Evolutionary conservation across 495 filamentous ascomycete species (phyloP).

Genomic region (Penicillium maclennaniae): DNA sequence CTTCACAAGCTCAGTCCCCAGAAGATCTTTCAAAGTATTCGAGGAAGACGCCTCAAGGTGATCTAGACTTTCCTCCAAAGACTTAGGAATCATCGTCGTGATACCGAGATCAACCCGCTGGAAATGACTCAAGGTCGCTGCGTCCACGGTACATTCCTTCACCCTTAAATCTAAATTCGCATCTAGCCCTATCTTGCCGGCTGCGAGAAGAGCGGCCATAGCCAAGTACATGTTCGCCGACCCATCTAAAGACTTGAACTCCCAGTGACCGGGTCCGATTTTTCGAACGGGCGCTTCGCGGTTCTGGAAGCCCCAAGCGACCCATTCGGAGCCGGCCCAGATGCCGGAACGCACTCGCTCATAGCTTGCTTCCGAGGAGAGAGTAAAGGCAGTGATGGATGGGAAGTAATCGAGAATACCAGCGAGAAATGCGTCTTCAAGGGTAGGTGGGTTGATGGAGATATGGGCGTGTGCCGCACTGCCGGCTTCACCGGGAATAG

Average conservation of each 20-base stretch:
- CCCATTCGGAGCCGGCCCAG: slow-evolving; percentile 55
- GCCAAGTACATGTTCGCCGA: slow-evolving; percentile 44
- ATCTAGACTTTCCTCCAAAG: slow-evolving; percentile 28
- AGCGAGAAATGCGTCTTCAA: slow-evolving; percentile 35
- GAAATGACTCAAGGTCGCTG: slow-evolving; percentile 22
- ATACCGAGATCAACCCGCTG: slow-evolving; percentile 31
- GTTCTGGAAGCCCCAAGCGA: slow-evolving; percentile 45
- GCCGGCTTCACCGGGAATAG: slow-evolving; percentile 42
- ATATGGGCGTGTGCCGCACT: slow-evolving; percentile 45
- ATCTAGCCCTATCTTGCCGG: slow-evolving; percentile 59
- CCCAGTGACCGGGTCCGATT: slow-evolving; percentile 36
- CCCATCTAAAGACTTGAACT: slow-evolving; percentile 41
- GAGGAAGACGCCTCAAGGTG: slow-evolving; percentile 7
- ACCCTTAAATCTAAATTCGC: slow-evolving; percentile 39
- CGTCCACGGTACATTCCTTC: slow-evolving; percentile 54
- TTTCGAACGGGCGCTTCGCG: slow-evolving; percentile 42
- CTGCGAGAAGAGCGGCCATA: slow-evolving; percentile 59
- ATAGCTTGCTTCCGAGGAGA: slow-evolving; percentile 40
- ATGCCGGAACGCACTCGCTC: slow-evolving; percentile 38
- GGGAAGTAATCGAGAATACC: slow-evolving; percentile 33
- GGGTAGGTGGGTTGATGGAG: slow-evolving; percentile 29
- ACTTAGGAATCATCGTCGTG: slow-evolving; percentile 37
- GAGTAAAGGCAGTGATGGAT: slow-evolving; percentile 34
- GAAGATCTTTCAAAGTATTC: slow-evolving; percentile 26
- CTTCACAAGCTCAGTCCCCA: slow-evolving; percentile 53